Evolutionary conservation across 2,329 filamentous ascomycete species (phyloP).

Genomic region (Colletotrichum graminicola): DNA sequence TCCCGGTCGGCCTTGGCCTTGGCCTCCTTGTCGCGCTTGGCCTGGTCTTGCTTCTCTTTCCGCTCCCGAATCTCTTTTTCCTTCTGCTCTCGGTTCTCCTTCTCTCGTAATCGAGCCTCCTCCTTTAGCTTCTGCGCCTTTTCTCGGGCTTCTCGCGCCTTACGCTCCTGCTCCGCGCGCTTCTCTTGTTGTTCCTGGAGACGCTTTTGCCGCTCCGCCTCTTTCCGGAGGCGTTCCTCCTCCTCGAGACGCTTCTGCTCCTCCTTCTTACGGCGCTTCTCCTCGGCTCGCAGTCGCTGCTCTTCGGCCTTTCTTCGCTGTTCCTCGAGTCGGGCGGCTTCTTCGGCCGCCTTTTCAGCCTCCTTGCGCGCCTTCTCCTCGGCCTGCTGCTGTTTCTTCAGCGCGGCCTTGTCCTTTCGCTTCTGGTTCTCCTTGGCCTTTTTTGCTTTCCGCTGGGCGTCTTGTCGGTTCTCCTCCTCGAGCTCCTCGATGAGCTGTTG

Average conservation of each 20-base stretch:
- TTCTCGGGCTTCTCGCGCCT: conserved; percentile 69
- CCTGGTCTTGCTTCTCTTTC: conserved; percentile 70
- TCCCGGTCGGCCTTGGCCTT: conserved; percentile 49
- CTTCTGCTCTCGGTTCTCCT: conserved; percentile 78
- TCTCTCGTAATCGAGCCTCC: conserved; percentile 84
- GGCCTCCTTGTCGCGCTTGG: conserved; percentile 67
- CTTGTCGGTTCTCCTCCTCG: conserved; percentile 83
- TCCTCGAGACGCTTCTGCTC: conserved; percentile 91
- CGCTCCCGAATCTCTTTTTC: conserved; percentile 71
- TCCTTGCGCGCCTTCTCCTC: conserved; percentile 91
- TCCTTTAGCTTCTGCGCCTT: conserved; percentile 88
- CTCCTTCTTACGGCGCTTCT: conserved; percentile 92
- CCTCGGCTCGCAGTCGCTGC: conserved; percentile 84
- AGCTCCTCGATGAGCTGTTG: conserved; percentile 91
- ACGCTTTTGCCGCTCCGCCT: conserved; percentile 84
- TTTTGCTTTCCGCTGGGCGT: conserved; percentile 87
- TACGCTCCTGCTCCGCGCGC: conserved; percentile 87
- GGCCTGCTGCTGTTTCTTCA: conserved; percentile 89
- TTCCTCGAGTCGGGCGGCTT: conserved; percentile 79
- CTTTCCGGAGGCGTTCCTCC: conserved; percentile 86
- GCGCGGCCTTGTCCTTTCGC: conserved; percentile 91
- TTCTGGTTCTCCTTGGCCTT: conserved; percentile 95
- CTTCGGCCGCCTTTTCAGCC: conserved; percentile 89
- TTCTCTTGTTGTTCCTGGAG: conserved; percentile 87
- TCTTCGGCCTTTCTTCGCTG: conserved; percentile 87